These are phyloP conservation scores for Lactarius indigo DNA, from an alignment of 768 basidiomycete species.

Conservation along the genomic window DNA sequence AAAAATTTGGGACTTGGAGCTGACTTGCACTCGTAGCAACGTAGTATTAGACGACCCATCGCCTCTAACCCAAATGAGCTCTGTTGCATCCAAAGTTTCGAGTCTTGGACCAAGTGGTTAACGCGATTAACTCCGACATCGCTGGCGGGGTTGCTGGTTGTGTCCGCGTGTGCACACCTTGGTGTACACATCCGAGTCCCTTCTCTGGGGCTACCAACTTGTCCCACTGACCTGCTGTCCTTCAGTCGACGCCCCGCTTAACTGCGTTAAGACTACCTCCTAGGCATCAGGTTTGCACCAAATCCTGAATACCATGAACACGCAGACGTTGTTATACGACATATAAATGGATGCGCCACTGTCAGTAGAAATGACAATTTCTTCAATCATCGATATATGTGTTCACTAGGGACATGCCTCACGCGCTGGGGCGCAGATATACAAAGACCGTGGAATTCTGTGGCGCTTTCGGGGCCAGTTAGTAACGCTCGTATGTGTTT, in stretches of 20 bases:
- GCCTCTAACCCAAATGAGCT: conserved; percentile 48
- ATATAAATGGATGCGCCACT: neutral
- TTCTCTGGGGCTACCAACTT: conserved; percentile 5
- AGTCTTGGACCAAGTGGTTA: conserved; percentile 44
- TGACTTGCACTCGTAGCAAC: neutral
- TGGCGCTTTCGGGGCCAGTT: conserved; percentile 94
- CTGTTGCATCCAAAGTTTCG: conserved; percentile 41
- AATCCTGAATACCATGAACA: conserved; percentile 94
- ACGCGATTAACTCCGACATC: conserved; percentile 76
- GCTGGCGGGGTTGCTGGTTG: conserved; percentile 94
- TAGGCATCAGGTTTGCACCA: conserved; percentile 74
- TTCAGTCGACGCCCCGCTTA: conserved; percentile 87
- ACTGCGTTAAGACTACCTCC: conserved; percentile 98
- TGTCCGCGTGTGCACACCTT: conserved; percentile 56
- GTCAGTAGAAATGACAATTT: neutral
- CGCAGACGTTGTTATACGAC: conserved; percentile 44
- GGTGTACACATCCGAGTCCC: neutral
- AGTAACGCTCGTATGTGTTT: conserved; percentile 88
- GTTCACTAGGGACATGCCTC: conserved; percentile 65
- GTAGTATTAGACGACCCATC: neutral
- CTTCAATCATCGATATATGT: neutral
- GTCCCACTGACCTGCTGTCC: conserved; percentile 16
- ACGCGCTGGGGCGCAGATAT: conserved; percentile 71
- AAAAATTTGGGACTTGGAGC: neutral
- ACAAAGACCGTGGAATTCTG: conserved; percentile 58